These are phyloP conservation scores for Malassezia pachydermatis DNA, from an alignment of 1,284 basidiomycete species.

Conservation along the genomic window DNA sequence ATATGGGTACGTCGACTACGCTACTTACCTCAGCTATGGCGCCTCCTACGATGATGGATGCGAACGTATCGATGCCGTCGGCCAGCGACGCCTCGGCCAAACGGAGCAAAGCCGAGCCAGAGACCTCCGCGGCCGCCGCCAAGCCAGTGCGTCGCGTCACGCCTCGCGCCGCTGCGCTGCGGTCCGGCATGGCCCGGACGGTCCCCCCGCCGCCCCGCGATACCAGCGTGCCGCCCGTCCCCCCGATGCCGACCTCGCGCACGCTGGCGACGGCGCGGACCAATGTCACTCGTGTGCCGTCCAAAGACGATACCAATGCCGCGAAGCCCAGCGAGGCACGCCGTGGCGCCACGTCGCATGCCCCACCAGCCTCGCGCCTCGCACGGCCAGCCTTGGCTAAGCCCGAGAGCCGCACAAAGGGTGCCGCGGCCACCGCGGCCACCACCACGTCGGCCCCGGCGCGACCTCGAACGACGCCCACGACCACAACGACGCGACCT, in stretches of 20 bases:
- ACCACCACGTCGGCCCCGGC: not conserved
- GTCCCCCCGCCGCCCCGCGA: constrained; percentile 1
- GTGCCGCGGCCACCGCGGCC: not conserved
- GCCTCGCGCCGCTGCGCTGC: constrained; percentile 16
- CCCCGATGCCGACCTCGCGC: not conserved
- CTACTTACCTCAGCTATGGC: constrained; percentile 7
- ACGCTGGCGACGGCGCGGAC: constrained; percentile 13
- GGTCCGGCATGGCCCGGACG: constrained; percentile 12
- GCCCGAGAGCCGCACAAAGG: not conserved
- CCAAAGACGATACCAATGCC: constrained; percentile 4
- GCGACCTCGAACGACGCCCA: not conserved
- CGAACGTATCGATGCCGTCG: constrained; percentile 20
- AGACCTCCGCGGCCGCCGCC: not conserved
- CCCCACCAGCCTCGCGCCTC: too few relatives aligned
- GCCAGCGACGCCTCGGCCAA: constrained; percentile 20
- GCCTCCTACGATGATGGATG: constrained; percentile 20
- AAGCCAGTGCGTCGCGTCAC: constrained; percentile 11
- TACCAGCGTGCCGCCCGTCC: constrained; percentile 10
- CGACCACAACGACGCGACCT: not conserved
- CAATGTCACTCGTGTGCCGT: constrained; percentile 1
- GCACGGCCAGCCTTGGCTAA: too few relatives aligned
- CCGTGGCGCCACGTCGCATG: not conserved
- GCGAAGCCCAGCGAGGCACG: not conserved
- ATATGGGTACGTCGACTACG: constrained; percentile 26
- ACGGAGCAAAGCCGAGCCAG: constrained; percentile 12